phyloP scores from a whole-genome alignment of 805 yeast genomes.

The Candida anglica region DNA sequence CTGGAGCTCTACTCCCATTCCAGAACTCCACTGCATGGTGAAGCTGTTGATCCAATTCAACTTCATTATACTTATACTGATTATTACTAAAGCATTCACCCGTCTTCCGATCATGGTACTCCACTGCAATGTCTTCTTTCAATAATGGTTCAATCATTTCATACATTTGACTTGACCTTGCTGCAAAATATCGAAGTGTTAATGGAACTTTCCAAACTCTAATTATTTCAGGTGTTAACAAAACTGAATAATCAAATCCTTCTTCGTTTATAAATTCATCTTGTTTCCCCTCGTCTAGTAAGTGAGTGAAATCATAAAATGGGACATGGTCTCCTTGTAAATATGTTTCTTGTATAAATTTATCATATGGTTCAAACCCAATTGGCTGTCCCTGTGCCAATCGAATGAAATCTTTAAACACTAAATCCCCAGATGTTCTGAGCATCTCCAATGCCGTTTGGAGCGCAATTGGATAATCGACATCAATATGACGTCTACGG shows the following conservation, averaged over 20 bases:
- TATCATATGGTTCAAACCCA: constrained; percentile 41
- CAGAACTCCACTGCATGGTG: constrained; percentile 44
- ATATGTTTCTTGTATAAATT: constrained; percentile 4
- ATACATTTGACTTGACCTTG: constrained; percentile 48
- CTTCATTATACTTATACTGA: constrained; percentile 32
- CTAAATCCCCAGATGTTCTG: constrained; percentile 27
- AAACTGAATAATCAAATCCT: background rate
- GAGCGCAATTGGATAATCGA: constrained; percentile 46
- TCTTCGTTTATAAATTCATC: too few species aligned
- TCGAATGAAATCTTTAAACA: constrained; percentile 40
- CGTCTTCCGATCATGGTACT: constrained; percentile 39
- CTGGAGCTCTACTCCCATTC: constrained; percentile 55
- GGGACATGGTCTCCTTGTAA: background rate
- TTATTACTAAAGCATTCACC: constrained; percentile 34
- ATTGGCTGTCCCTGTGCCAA: constrained; percentile 44
- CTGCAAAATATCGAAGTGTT: constrained; percentile 54
- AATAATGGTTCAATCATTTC: constrained; percentile 29
- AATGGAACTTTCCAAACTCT: constrained; percentile 49
- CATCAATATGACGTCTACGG: constrained; percentile 40
- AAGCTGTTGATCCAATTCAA: constrained; percentile 23
- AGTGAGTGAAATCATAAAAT: constrained; percentile 4
- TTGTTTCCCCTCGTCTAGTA: too few species aligned
- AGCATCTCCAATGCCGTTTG: constrained; percentile 35
- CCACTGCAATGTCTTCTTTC: constrained; percentile 19
- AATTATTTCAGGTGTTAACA: constrained; percentile 7